Evolutionary conservation across 106 monocot species (phyloP).

Genomic region (Iris macrosiphon): DNA sequence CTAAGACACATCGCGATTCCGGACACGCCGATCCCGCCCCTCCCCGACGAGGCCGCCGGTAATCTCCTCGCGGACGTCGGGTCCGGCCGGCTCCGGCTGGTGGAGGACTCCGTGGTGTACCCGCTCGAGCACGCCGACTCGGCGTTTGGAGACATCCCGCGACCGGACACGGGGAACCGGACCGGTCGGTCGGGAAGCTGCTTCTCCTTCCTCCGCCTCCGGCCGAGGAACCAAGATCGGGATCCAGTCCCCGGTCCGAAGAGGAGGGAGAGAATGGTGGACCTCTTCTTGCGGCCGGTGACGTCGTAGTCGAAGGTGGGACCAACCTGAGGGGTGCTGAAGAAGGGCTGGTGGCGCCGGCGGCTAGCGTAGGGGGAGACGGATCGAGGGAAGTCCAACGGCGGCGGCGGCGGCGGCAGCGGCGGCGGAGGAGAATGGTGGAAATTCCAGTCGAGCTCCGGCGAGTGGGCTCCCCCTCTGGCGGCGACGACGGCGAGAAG

Average conservation of each 20-base stretch:
- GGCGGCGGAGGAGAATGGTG: not conserved
- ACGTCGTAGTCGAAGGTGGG: constrained; percentile 1
- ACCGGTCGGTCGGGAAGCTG: not conserved
- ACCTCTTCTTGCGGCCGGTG: not conserved
- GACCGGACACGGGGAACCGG: not conserved
- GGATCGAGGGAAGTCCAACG: constrained; percentile 26
- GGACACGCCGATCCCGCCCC: constrained; percentile 8
- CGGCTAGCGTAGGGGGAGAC: constrained; percentile 28
- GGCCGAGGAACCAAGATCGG: not conserved
- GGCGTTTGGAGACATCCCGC: not conserved
- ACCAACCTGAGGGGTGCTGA: constrained; percentile 30
- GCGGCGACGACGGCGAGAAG: constrained; percentile 28
- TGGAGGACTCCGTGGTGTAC: constrained; percentile 7
- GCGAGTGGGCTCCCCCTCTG: not conserved
- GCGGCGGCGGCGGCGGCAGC: constrained; percentile 1
- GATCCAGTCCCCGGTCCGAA: not conserved
- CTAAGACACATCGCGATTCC: constrained; percentile 42
- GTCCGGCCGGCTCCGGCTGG: not conserved
- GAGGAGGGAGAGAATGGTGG: not conserved
- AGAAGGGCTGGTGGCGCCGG: constrained; percentile 28
- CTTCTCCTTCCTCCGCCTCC: not conserved
- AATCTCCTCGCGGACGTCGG: not conserved
- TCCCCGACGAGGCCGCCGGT: not conserved
- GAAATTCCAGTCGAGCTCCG: not conserved
- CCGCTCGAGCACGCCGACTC: not conserved